phyloP scores from a whole-genome alignment of 2,329 filamentous ascomycete species.

The Cryphonectria radicalis region DNA sequence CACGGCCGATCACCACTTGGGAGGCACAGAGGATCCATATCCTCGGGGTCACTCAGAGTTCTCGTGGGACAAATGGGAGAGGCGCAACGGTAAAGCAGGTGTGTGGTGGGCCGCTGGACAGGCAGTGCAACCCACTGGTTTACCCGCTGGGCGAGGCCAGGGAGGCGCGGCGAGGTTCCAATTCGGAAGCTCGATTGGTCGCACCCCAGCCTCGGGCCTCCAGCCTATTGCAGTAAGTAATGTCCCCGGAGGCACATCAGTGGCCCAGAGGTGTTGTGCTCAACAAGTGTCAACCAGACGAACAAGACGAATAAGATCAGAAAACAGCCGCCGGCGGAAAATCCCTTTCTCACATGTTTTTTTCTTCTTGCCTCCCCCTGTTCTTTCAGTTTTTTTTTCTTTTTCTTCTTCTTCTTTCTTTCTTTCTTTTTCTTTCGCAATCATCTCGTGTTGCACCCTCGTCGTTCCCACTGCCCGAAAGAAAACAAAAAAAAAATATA shows the following conservation, averaged over 20 bases:
- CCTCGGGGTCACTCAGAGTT: neutral
- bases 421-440: neutral
- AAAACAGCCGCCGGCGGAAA: constrained; percentile 1
- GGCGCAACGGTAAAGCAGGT: neutral
- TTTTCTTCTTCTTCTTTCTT: neutral
- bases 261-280: constrained; percentile 15
- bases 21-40: neutral
- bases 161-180: constrained; percentile 18
- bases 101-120: constrained; percentile 3
- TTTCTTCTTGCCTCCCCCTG: neutral
- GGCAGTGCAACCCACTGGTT: constrained; percentile 15
- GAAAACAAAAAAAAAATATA: too few relatives aligned
- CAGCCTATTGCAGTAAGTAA: constrained; percentile 25
- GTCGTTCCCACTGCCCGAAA: neutral
- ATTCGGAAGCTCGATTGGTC: constrained; percentile 27
- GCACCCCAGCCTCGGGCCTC: constrained; percentile 12
- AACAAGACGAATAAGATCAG: constrained; percentile 15
- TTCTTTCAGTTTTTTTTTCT: neutral
- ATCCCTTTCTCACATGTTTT: neutral
- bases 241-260: constrained; percentile 15
- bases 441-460: neutral
- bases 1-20: neutral
- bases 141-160: constrained; percentile 26
- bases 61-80: constrained; percentile 27
- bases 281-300: neutral